Conservation (phyloP, 805 yeast genomes). For the Candida ficus region DNA sequence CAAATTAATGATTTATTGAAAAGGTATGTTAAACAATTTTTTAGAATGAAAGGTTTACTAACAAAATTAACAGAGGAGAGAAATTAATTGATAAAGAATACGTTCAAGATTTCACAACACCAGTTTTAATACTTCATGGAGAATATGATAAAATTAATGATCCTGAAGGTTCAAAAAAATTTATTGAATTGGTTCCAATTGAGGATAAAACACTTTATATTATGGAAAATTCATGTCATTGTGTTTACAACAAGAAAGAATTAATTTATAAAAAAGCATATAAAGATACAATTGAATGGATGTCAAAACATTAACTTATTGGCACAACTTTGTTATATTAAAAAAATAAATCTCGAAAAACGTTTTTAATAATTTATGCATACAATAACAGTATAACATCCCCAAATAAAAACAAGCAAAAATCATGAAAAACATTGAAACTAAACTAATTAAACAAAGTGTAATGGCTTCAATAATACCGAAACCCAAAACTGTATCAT, state of each 20-base stretch:
- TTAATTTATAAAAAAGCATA: slow-evolving; percentile 14
- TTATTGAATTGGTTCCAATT: slow-evolving; percentile 11
- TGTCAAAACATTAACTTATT: too few species aligned
- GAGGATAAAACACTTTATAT: slow-evolving; percentile 16
- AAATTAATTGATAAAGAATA: slow-evolving; percentile 36
- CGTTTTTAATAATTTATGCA: too few species aligned
- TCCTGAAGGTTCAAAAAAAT: slow-evolving; percentile 16
- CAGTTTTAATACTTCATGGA: slow-evolving; percentile 60
- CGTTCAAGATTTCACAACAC: slow-evolving; percentile 28
- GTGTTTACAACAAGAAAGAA: slow-evolving; percentile 22
- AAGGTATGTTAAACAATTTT: slow-evolving; percentile 17
- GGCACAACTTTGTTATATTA: too few species aligned
- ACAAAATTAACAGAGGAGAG: slow-evolving; percentile 45
- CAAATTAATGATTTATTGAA: slow-evolving; percentile 55
- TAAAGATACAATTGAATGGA: slow-evolving; percentile 18
- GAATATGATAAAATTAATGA: slow-evolving; percentile 55
- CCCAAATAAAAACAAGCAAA: too few species aligned
- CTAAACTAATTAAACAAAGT: too few species aligned
- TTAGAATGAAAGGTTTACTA: neutral
- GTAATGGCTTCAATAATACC: too few species aligned
- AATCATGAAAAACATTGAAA: too few species aligned
- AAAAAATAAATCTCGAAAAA: too few species aligned
- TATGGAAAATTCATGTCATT: slow-evolving; percentile 35
- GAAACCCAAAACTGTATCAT: too few species aligned
- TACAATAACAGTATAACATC: too few species aligned